phyloP scores from a whole-genome alignment of 1,284 basidiomycete genomes.

The Cutaneotrichosporon sp. region DNA sequence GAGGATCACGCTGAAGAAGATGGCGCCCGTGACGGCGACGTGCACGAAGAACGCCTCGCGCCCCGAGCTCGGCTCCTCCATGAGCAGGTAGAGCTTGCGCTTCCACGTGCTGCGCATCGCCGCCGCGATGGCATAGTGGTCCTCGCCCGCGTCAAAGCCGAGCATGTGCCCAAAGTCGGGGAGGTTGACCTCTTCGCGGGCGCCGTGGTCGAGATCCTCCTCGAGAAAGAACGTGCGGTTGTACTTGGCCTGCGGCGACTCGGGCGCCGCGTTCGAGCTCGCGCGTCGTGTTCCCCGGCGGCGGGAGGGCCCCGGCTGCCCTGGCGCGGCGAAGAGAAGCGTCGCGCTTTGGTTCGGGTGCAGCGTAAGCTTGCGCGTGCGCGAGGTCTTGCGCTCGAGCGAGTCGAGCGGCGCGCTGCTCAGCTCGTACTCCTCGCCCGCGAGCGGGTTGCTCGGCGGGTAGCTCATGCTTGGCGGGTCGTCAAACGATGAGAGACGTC shows the following conservation, averaged over 20 bases:
- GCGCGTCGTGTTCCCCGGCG: conserved; percentile 13
- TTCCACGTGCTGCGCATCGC: conserved; percentile 48
- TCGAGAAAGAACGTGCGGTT: conserved; percentile 18
- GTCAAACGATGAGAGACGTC: neutral
- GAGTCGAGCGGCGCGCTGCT: conserved; percentile 3
- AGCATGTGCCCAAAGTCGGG: conserved; percentile 52
- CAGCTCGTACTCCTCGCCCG: conserved; percentile 44
- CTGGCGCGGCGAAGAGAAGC: conserved; percentile 37
- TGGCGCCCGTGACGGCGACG: conserved; percentile 48
- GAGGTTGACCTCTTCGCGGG: conserved; percentile 41
- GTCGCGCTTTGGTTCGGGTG: conserved; percentile 33
- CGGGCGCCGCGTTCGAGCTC: neutral
- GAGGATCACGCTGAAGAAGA: conserved; percentile 66
- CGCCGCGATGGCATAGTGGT: conserved; percentile 49
- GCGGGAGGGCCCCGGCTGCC: conserved; percentile 20
- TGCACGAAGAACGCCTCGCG: conserved; percentile 53
- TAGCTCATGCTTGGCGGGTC: conserved; percentile 14
- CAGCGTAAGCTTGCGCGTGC: conserved; percentile 36
- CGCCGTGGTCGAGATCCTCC: conserved; percentile 23
- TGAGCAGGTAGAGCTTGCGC: conserved; percentile 50
- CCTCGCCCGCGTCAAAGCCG: conserved; percentile 50
- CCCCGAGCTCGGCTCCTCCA: conserved; percentile 52
- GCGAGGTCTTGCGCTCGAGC: conserved; percentile 14
- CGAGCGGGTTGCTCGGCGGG: conserved; percentile 22
- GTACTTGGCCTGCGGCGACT: conserved; percentile 1